These are phyloP conservation scores for Serendipita sp. DNA, from an alignment of 768 basidiomycete genomes.

Conservation along the genomic window DNA sequence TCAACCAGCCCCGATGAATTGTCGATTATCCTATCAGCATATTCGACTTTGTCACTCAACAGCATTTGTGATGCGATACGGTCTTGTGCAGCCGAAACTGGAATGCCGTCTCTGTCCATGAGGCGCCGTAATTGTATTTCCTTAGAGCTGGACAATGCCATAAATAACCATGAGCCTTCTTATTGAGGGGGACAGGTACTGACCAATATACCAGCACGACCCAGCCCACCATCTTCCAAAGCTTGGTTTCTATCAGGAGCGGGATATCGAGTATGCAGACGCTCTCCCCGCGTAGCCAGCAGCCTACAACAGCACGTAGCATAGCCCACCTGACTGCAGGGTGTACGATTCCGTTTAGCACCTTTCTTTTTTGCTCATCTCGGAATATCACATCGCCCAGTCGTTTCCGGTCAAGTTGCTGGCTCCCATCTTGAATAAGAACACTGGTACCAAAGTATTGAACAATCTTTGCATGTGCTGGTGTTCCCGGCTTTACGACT, in stretches of 20 bases:
- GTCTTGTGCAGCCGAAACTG: conserved; percentile 48
- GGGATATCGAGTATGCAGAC: conserved; percentile 83
- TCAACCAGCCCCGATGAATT: conserved; percentile 68
- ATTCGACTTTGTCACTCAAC: conserved; percentile 60
- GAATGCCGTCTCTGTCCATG: conserved; percentile 54
- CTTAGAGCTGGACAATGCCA: conserved; percentile 38
- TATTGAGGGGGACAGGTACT: conserved; percentile 14
- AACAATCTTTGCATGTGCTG: conserved; percentile 50
- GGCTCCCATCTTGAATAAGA: conserved; percentile 44
- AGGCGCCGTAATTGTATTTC: conserved; percentile 75
- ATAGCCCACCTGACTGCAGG: conserved; percentile 78
- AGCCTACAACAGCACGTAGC: conserved; percentile 43
- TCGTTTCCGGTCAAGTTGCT: conserved; percentile 54
- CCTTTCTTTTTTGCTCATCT: conserved; percentile 50
- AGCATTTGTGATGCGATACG: conserved; percentile 71
- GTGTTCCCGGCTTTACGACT: conserved; percentile 73
- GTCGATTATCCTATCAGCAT: conserved; percentile 76
- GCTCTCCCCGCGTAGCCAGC: conserved; percentile 66
- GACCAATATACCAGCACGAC: conserved; percentile 90
- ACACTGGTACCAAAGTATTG: conserved; percentile 55
- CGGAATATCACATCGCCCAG: conserved; percentile 77
- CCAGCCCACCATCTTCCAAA: conserved; percentile 70
- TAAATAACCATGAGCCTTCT: not conserved
- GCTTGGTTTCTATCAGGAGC: conserved; percentile 71
- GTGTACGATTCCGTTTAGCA: conserved; percentile 75